phyloP scores from a whole-genome alignment of 2,329 filamentous ascomycete genomes.

The Cladophialophora yegresii region DNA sequence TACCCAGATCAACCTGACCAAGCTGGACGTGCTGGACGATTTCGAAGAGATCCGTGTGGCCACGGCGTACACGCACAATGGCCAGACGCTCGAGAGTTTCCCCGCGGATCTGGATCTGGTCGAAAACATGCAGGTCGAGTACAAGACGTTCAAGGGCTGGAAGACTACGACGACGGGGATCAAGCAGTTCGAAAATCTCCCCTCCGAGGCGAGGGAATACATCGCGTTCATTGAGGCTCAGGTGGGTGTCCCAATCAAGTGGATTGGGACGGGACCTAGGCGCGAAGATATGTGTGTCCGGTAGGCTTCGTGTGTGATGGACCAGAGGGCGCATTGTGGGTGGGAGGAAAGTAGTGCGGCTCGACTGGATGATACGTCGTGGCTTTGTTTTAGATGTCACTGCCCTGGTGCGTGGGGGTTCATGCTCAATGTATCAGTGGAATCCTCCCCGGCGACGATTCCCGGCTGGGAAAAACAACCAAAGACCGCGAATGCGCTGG shows the following conservation, averaged over 20 bases:
- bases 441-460: not conserved
- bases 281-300: conserved; percentile 64
- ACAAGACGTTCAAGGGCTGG: conserved; percentile 64
- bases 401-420: not conserved
- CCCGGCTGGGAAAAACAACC: not conserved
- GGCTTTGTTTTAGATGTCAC: not conserved
- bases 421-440: not conserved
- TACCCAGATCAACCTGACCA: conserved; percentile 62
- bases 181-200: conserved; percentile 59
- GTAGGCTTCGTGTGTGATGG: conserved; percentile 20
- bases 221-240: conserved; percentile 63
- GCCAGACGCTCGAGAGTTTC: conserved; percentile 56
- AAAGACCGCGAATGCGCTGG: not conserved
- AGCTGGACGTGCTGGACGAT: conserved; percentile 65
- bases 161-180: conserved; percentile 60
- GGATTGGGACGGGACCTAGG: conserved; percentile 64
- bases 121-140: conserved; percentile 54
- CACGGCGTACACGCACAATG: conserved; percentile 58
- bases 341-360: not conserved
- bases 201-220: conserved; percentile 60
- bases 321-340: not conserved
- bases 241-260: conserved; percentile 61
- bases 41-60: conserved; percentile 66
- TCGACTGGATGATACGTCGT: not conserved
- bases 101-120: conserved; percentile 59